Conservation (phyloP, 805 yeast genomes). For the Alloascoidea africana region DNA sequence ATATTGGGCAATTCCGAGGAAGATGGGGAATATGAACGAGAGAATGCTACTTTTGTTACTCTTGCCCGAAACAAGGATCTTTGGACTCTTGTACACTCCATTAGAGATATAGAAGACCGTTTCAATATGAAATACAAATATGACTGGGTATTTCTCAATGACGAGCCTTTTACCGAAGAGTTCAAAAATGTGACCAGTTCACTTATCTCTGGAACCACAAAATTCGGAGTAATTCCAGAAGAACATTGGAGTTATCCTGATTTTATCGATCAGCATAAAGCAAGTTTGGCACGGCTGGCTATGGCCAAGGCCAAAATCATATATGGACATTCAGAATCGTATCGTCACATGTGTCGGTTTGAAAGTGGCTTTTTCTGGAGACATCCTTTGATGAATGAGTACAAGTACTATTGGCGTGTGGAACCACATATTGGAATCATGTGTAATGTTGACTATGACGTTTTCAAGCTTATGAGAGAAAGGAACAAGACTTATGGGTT, state of each 20-base stretch:
- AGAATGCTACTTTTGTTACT: conserved; percentile 31
- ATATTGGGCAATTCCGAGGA: too few species aligned
- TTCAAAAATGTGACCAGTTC: conserved; percentile 40
- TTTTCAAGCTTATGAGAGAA: conserved; percentile 70
- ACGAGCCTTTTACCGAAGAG: conserved; percentile 56
- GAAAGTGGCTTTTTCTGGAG: conserved; percentile 76
- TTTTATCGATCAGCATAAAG: conserved; percentile 60
- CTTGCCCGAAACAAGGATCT: conserved; percentile 60
- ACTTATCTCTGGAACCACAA: conserved; percentile 49
- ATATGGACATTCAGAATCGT: conserved; percentile 65
- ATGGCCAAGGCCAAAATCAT: conserved; percentile 42
- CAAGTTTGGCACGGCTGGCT: conserved; percentile 41
- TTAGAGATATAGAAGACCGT: conserved; percentile 60
- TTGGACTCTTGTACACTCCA: conserved; percentile 39
- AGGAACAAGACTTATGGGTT: conserved; percentile 62
- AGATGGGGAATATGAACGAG: too few species aligned
- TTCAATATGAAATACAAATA: conserved; percentile 65
- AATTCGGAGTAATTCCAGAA: conserved; percentile 56
- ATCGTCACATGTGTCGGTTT: conserved; percentile 84
- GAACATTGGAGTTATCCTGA: conserved; percentile 85
- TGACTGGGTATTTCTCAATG: conserved; percentile 89
- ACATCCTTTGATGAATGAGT: conserved; percentile 47
- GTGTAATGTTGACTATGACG: conserved; percentile 70
- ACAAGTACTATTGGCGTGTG: conserved; percentile 87
- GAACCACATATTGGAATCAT: conserved; percentile 66